A percentile compares a stretch with the other conserved stretches of the same genome.
Evolutionary conservation across 2,329 filamentous ascomycete species (phyloP).

Genomic region (Fusarium sp.): DNA sequence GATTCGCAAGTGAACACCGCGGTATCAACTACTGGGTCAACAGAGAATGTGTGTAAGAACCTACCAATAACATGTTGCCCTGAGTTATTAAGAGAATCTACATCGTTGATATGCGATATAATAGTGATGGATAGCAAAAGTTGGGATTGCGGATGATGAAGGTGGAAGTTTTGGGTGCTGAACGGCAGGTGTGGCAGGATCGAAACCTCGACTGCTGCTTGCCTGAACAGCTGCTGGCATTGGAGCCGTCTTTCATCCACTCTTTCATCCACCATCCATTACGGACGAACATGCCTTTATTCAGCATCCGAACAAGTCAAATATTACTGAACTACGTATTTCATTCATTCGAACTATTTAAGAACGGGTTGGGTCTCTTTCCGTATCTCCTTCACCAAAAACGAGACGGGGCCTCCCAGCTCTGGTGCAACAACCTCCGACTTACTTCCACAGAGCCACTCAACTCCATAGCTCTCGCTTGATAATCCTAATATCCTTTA

Average conservation of each 20-base stretch:
- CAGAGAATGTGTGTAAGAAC: background rate
- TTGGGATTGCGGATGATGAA: background rate
- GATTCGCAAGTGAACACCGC: background rate
- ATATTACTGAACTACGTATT: background rate
- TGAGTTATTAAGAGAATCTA: background rate
- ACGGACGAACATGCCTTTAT: background rate
- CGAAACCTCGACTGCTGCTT: background rate
- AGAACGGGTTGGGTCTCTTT: background rate
- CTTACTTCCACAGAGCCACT: background rate
- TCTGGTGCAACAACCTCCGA: background rate
- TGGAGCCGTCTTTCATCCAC: background rate
- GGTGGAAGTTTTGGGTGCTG: background rate
- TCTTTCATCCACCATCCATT: background rate
- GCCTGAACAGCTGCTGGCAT: background rate
- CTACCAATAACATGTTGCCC: background rate
- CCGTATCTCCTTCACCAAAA: background rate
- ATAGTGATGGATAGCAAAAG: accelerated
- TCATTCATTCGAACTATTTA: background rate
- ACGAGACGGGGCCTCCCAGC: background rate
- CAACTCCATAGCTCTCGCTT: background rate
- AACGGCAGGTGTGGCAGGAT: background rate
- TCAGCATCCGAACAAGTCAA: background rate
- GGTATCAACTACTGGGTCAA: background rate
- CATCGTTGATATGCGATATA: background rate
- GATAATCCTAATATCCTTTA: background rate